These are phyloP conservation scores for Gnomoniopsis smithogilvyi DNA, from an alignment of 2,329 filamentous ascomycete genomes.

Conservation along the genomic window DNA sequence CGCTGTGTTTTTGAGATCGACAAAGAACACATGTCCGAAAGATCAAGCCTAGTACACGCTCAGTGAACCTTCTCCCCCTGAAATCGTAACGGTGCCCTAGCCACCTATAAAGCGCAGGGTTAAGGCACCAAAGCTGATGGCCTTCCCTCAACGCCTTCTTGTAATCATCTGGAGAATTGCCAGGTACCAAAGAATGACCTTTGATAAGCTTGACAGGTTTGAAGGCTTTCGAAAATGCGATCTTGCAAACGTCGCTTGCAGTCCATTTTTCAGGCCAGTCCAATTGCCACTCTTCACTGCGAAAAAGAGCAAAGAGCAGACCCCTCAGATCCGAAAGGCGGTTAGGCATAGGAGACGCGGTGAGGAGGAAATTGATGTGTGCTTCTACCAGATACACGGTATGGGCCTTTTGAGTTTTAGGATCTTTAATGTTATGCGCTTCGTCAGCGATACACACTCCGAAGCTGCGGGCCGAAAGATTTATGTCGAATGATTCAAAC, in stretches of 20 bases:
- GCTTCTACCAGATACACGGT: background rate
- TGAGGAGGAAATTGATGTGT: slow-evolving; percentile 3
- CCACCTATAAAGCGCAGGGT: slow-evolving; percentile 2
- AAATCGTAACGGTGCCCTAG: background rate
- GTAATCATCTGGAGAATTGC: background rate
- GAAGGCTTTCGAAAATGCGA: background rate
- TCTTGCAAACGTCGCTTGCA: background rate
- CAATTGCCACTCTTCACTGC: background rate
- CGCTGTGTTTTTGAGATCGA: background rate
- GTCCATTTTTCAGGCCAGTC: background rate
- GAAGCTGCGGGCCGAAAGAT: background rate
- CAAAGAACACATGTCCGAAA: slow-evolving; percentile 1
- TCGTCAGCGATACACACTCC: slow-evolving; percentile 6
- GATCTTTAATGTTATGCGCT: slow-evolving; percentile 6
- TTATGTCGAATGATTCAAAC: background rate
- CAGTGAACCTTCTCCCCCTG: background rate
- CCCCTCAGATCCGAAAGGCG: slow-evolving; percentile 5
- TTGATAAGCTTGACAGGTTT: background rate
- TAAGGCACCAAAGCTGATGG: slow-evolving; percentile 6
- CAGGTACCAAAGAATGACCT: background rate
- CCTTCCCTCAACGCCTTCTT: slow-evolving; percentile 1
- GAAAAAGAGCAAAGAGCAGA: slow-evolving; percentile 3
- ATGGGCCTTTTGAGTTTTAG: background rate
- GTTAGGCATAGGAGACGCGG: slow-evolving; percentile 1
- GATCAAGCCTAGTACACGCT: background rate